Conservation (phyloP, 495 filamentous ascomycete genomes). For the Melanomma pulvis-pyrius region DNA sequence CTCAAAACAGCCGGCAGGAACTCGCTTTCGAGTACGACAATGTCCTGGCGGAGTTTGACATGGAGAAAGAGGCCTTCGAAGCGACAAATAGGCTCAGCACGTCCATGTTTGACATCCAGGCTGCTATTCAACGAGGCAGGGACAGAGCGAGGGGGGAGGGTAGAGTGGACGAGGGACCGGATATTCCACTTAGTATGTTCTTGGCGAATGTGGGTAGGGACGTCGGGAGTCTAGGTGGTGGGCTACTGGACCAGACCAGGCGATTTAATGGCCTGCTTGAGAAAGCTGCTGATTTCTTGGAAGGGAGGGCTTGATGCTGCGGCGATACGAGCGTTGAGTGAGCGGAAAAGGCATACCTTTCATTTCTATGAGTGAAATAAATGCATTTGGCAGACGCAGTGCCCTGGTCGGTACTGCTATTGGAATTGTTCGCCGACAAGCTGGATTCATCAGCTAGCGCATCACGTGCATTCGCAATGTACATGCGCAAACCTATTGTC, state of each 20-base stretch:
- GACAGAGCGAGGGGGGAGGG: conserved; percentile 17
- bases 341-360: neutral
- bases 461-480: too few species aligned
- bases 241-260: conserved; percentile 9
- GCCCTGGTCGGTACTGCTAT: too few species aligned
- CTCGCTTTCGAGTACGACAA: conserved; percentile 71
- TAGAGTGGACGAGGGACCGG: conserved; percentile 30
- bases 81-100: conserved; percentile 19
- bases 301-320: conserved; percentile 15
- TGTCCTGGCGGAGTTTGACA: conserved; percentile 62
- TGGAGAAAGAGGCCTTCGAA: conserved; percentile 38
- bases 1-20: conserved; percentile 66
- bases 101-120: conserved; percentile 32
- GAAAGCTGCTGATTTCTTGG: conserved; percentile 23
- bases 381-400: too few species aligned
- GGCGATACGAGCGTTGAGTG: neutral
- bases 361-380: neutral
- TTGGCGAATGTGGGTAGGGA: conserved; percentile 19
- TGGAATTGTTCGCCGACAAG: too few species aligned
- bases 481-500: too few species aligned
- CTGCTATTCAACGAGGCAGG: conserved; percentile 22
- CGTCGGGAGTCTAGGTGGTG: conserved; percentile 19
- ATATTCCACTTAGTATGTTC: conserved; percentile 30
- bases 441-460: too few species aligned
- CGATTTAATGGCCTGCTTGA: conserved; percentile 31